phyloP scores from a whole-genome alignment of 2,329 filamentous ascomycete species.

The Neonectria sp. region DNA sequence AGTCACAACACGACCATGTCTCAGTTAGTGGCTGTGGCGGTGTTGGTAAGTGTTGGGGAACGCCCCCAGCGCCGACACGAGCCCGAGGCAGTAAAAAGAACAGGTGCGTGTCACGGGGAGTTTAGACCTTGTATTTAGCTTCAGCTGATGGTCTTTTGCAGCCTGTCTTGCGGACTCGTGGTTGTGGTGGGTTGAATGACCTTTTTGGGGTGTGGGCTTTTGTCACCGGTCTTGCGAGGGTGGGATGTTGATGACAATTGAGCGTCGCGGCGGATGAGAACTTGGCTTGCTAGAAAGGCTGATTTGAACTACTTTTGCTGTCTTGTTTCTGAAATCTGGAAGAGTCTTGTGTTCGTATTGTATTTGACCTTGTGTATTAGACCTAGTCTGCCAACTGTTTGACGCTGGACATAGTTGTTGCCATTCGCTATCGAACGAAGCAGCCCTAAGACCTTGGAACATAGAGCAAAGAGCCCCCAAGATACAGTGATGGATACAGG shows the following conservation, averaged over 20 bases:
- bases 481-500: conserved; percentile 37
- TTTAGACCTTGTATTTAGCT: neutral
- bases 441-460: neutral
- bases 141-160: conserved; percentile 7
- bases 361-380: neutral
- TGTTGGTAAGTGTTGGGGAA: conserved; percentile 7
- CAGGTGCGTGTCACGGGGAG: conserved; percentile 1
- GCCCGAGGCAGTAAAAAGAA: neutral
- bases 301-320: neutral
- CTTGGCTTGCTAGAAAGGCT: neutral
- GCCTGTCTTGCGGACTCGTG: neutral
- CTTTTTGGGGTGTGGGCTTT: conserved; percentile 8
- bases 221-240: conserved; percentile 15
- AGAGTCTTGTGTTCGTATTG: neutral
- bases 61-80: conserved; percentile 9
- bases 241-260: conserved; percentile 4
- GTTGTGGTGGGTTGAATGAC: conserved; percentile 26
- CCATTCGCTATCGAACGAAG: neutral
- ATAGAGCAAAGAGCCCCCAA: neutral
- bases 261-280: neutral
- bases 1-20: conserved; percentile 24
- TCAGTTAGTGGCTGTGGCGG: conserved; percentile 23
- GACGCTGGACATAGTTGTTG: neutral
- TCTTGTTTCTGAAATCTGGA: neutral
- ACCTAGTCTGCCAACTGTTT: neutral